Base-by-base conservation (phyloP, 192 early-diverging fungal species). In the Backusella mclennaniae region DNA sequence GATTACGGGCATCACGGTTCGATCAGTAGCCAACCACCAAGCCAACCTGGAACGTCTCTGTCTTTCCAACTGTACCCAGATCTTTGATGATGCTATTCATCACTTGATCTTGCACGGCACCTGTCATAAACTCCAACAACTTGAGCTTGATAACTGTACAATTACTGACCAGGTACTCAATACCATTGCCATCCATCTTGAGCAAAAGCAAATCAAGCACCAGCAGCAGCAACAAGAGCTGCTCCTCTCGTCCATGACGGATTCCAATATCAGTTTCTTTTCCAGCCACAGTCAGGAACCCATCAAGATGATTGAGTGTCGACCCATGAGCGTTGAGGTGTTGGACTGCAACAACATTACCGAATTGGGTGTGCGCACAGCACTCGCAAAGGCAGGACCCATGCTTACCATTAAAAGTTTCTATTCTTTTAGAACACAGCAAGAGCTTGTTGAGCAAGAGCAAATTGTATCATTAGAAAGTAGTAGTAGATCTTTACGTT, bases 301-400 rank as follows among this genome's bases (percentile, higher is more conserved):
- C 21, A 33, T 67, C 63, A 63, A 63, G 9, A 12, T 63, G 46
- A 29, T 63, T 14, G 56, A 63, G 12, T 63, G 56, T n/a, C 36
- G 75, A 29, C 15, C 36, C 11, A 63, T 77, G 3, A 80, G 72
- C 14, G 66, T 88, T 0, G 85, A 88, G 41, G 84, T 88, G 14
- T 79, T 86, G 68, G 87, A 88, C 44, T 88, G 87, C 68, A 70
- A 79, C 11, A 85, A 86, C 66, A 84, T 88, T 21, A 84, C 87
- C 0, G 82, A 85, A 23, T 74, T 73, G 12, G 87, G 87, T 3
- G 83, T 88, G 33, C 79, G 79, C 17, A 69, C 69, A 0, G 84
- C 86, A 0, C 79, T 83, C 17, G 73, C 66, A 14, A 84, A 78
- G 21, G 80, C 80, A 15, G 72, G 76, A 42, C 74, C 84, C 14